A percentile compares a stretch with the other conserved stretches of the same genome.
Conservation (phyloP, 192 early-diverging fungal species). For the Haplosporangium gracile region DNA sequence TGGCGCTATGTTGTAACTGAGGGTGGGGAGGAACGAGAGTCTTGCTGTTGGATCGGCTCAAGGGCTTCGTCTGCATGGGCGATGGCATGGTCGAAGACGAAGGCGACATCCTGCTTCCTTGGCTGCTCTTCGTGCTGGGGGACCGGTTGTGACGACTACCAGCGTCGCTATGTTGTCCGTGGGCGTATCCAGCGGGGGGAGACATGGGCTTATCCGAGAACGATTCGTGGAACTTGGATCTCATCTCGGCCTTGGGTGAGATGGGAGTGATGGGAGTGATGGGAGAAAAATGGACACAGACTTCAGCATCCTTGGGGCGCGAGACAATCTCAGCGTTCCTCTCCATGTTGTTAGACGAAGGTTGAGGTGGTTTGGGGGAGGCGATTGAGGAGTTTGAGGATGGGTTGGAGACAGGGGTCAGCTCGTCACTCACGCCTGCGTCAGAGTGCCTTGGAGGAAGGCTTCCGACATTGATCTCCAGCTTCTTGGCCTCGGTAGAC, state of each 20-base stretch:
- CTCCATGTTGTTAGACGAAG: background rate
- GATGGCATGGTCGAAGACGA: conserved; percentile 33
- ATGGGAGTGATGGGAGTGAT: conserved; percentile 51
- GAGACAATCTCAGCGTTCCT: conserved; percentile 10
- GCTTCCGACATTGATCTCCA: conserved; percentile 43
- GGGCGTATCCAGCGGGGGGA: conserved; percentile 31
- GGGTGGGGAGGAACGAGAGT: background rate
- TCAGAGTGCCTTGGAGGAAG: conserved; percentile 13
- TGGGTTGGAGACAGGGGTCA: conserved; percentile 44
- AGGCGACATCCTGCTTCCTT: conserved; percentile 40
- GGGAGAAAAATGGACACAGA: conserved; percentile 41
- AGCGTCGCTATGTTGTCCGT: conserved; percentile 1
- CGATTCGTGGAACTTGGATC: conserved; percentile 47
- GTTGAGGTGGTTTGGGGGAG: conserved; percentile 21
- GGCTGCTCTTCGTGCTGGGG: conserved; percentile 30
- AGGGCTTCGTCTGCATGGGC: conserved; percentile 22
- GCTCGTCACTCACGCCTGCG: conserved; percentile 9
- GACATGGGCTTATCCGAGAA: conserved; percentile 41
- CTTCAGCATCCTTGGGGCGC: conserved; percentile 38
- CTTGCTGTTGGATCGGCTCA: conserved; percentile 45
- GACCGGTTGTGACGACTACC: conserved; percentile 24
- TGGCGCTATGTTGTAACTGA: conserved; percentile 19
- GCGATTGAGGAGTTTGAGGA: conserved; percentile 30
- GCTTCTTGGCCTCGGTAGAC: conserved; percentile 18
- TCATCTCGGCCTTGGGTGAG: conserved; percentile 38